Conservation (phyloP, 805 yeast genomes). For the Blastobotrys peoriensis region DNA sequence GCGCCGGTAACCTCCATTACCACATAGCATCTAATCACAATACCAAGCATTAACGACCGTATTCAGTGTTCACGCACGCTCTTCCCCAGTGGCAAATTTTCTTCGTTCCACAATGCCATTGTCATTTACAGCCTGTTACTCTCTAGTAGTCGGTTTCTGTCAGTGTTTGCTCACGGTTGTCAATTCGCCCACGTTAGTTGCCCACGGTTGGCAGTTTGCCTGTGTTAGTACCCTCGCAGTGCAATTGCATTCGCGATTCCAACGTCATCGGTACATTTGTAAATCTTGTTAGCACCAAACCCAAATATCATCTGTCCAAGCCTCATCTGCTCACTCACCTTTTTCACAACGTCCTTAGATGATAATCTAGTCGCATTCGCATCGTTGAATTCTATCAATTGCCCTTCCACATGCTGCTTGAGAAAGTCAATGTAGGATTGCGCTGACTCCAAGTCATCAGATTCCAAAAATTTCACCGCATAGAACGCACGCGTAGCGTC, state of each 20-base stretch:
- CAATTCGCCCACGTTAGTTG: too few relatives aligned
- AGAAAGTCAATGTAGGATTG: constrained; percentile 15
- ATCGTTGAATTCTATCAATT: constrained; percentile 7
- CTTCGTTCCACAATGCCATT: too few relatives aligned
- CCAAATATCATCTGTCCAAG: background rate
- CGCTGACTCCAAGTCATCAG: constrained; percentile 18
- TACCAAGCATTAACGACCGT: too few relatives aligned
- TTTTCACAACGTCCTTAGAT: constrained; percentile 10
- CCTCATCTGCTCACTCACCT: constrained; percentile 1
- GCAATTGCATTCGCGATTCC: background rate
- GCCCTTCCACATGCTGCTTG: constrained; percentile 13
- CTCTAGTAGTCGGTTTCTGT: too few relatives aligned
- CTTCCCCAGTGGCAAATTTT: too few relatives aligned
- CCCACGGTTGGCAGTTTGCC: too few relatives aligned
- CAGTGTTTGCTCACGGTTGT: too few relatives aligned
- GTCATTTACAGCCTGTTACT: too few relatives aligned
- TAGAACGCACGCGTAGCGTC: constrained; percentile 41
- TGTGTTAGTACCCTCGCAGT: background rate
- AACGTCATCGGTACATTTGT: background rate
- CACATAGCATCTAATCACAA: too few relatives aligned
- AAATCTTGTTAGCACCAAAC: constrained; percentile 1
- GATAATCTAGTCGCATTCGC: constrained; percentile 10
- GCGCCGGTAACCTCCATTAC: too few relatives aligned
- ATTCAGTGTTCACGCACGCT: too few relatives aligned
- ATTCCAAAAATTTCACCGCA: constrained; percentile 42